Conservation (phyloP, 2,329 filamentous ascomycete genomes). For the Sarocladium oryzae region DNA sequence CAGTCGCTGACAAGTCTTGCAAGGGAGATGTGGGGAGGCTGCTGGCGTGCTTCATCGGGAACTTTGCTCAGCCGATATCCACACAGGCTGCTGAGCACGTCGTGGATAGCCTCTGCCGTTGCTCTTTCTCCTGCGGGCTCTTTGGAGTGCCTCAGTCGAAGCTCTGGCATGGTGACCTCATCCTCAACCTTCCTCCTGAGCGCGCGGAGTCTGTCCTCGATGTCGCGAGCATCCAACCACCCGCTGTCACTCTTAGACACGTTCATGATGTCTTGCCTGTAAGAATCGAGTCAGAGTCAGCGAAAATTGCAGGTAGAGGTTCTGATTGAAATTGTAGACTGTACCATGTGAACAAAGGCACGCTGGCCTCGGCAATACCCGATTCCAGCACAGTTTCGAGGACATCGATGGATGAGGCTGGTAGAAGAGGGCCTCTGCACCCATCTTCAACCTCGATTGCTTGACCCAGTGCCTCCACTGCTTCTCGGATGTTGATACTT, state of each 20-base stretch:
- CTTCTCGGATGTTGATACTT: background rate
- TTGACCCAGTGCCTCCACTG: background rate
- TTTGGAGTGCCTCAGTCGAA: constrained; percentile 19
- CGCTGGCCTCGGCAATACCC: constrained; percentile 18
- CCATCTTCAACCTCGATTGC: background rate
- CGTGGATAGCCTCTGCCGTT: constrained; percentile 19
- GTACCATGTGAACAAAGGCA: constrained; percentile 29
- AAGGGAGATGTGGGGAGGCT: constrained; percentile 20
- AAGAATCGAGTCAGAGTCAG: no score
- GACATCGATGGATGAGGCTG: constrained; percentile 19
- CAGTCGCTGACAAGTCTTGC: constrained; percentile 26
- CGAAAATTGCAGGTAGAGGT: background rate
- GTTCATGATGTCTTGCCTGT: constrained; percentile 8
- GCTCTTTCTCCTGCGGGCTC: constrained; percentile 17
- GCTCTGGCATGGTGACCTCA: constrained; percentile 22
- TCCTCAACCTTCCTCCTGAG: constrained; percentile 19
- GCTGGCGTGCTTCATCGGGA: constrained; percentile 18
- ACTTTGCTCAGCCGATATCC: constrained; percentile 26
- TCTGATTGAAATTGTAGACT: no score
- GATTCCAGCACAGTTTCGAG: constrained; percentile 20
- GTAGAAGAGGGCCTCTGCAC: constrained; percentile 18
- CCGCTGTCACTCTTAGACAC: background rate
- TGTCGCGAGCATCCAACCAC: constrained; percentile 14
- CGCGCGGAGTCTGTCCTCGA: constrained; percentile 19
- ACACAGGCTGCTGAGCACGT: constrained; percentile 21